phyloP scores from a whole-genome alignment of 495 filamentous ascomycete genomes.

The Rusavskia elegans region DNA sequence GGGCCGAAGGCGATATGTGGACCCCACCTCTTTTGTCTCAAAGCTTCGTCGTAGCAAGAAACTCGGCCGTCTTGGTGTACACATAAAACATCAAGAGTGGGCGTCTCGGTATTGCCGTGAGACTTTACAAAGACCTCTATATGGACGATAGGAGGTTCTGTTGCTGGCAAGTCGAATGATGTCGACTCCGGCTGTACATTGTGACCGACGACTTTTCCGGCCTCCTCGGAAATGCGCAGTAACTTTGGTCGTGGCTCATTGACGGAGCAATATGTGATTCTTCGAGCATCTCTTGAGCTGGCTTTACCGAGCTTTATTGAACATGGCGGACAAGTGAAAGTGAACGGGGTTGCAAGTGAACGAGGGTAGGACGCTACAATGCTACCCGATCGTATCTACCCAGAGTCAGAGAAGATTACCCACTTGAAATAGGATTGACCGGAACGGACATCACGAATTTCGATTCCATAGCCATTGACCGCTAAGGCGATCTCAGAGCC shows the following conservation, averaged over 20 bases:
- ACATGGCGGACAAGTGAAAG: conserved; percentile 60
- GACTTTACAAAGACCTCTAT: conserved; percentile 10
- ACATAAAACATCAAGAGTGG: conserved; percentile 25
- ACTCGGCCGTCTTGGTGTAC: conserved; percentile 28
- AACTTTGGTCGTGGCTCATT: conserved; percentile 30
- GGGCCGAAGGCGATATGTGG: conserved; percentile 14
- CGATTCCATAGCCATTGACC: conserved; percentile 80
- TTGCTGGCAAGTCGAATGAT: conserved; percentile 1
- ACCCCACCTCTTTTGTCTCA: conserved; percentile 3
- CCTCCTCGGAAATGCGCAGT: conserved; percentile 35
- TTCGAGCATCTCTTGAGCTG: conserved; percentile 33
- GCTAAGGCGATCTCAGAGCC: conserved; percentile 70
- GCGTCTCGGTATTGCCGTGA: not conserved
- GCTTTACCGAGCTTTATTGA: conserved; percentile 50
- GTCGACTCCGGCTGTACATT: conserved; percentile 2
- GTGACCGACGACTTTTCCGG: conserved; percentile 6
- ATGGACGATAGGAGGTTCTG: conserved; percentile 23
- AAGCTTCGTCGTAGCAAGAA: conserved; percentile 1
- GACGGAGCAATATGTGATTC: conserved; percentile 52
- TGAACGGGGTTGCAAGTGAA: conserved; percentile 63
- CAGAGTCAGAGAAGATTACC: not conserved
- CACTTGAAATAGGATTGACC: not conserved
- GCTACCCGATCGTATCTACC: conserved; percentile 62
- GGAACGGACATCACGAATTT: conserved; percentile 71
- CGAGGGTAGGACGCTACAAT: conserved; percentile 73